phyloP scores from a whole-genome alignment of 116 monocot species.

The Iris pallida region DNA sequence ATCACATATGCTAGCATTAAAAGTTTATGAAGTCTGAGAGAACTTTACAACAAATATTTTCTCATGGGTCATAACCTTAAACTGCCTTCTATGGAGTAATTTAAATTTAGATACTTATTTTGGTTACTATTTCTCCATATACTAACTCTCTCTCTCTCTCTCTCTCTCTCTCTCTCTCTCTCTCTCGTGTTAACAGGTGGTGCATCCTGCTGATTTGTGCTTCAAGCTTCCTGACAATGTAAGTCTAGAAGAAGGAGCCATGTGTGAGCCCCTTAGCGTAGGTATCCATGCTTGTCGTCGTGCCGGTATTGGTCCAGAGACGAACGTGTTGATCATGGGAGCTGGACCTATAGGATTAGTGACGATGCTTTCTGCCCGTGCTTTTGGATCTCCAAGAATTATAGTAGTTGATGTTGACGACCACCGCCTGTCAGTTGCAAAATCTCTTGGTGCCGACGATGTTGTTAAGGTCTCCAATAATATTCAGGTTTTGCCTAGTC shows the following conservation, averaged over 20 bases:
- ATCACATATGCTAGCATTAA: too few species aligned
- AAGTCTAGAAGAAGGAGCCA: conserved; percentile 83
- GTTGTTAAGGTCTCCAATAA: conserved; percentile 25
- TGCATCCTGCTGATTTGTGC: conserved; percentile 35
- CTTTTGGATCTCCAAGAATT: conserved; percentile 38
- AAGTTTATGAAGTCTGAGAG: too few species aligned
- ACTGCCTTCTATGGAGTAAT: too few species aligned
- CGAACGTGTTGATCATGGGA: conserved; percentile 32
- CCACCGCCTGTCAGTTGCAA: conserved; percentile 31
- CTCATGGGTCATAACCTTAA: too few species aligned
- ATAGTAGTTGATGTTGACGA: conserved; percentile 37
- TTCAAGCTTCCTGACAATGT: conserved; percentile 38
- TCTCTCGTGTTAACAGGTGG: conserved; percentile 12
- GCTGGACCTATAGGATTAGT: conserved; percentile 42
- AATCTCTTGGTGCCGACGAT: conserved; percentile 40
- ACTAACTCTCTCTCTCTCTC: background rate
- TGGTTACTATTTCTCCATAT: too few species aligned
- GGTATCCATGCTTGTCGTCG: conserved; percentile 80
- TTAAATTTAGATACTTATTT: too few species aligned
- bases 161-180: too few species aligned
- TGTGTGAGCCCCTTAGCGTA: conserved; percentile 95
- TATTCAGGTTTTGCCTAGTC: conserved; percentile 10
- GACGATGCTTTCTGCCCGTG: conserved; percentile 33
- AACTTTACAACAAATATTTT: too few species aligned
- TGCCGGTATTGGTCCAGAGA: conserved; percentile 47